These are phyloP conservation scores for Zopfia rhizophila DNA, from an alignment of 2,329 filamentous ascomycete genomes.

Conservation along the genomic window DNA sequence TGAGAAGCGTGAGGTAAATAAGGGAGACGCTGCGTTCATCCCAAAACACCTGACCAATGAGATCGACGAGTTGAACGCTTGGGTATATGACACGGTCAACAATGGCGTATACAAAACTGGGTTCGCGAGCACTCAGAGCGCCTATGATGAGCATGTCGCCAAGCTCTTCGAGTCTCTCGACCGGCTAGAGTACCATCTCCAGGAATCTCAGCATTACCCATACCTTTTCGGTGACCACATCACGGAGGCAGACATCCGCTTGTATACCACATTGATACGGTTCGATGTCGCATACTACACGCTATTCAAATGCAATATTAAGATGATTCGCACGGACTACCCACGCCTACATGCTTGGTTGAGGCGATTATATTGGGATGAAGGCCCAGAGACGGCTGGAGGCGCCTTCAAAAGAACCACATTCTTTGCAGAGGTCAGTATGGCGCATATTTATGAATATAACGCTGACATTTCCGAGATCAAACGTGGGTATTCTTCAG, in stretches of 20 bases:
- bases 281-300: constrained; percentile 65
- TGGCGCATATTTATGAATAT: neutral
- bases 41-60: constrained; percentile 70
- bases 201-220: constrained; percentile 60
- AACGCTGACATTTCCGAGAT: constrained; percentile 32
- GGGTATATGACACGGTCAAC: constrained; percentile 76
- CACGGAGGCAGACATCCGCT: constrained; percentile 60
- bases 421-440: constrained; percentile 35
- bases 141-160: constrained; percentile 79
- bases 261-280: constrained; percentile 67
- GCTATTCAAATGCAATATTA: constrained; percentile 80
- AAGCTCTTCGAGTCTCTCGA: constrained; percentile 82
- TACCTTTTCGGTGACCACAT: constrained; percentile 77
- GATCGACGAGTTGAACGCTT: constrained; percentile 82
- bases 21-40: constrained; percentile 70
- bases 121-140: constrained; percentile 84
- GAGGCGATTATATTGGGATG: constrained; percentile 83
- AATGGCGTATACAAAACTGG: constrained; percentile 71
- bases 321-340: constrained; percentile 85
- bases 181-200: constrained; percentile 76
- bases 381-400: constrained; percentile 35
- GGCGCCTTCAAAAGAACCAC: constrained; percentile 44
- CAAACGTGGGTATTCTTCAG: constrained; percentile 40
- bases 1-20: constrained; percentile 66
- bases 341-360: constrained; percentile 83